These are phyloP conservation scores for Mycena amicta DNA, from an alignment of 768 basidiomycete genomes.

Conservation along the genomic window DNA sequence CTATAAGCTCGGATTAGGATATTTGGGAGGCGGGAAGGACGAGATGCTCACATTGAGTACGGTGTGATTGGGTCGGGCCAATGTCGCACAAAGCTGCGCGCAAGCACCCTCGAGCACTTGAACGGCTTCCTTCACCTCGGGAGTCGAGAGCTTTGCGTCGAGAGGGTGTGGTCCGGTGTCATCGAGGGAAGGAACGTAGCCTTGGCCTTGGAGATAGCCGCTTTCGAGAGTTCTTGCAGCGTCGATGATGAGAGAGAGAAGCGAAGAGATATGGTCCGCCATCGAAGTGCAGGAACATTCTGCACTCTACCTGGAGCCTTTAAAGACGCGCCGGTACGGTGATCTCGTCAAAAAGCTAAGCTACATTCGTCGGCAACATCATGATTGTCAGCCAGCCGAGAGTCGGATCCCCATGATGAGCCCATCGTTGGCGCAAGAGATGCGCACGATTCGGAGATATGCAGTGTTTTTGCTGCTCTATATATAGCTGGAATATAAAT, in stretches of 20 bases:
- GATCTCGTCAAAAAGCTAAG: no score
- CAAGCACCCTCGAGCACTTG: conserved; percentile 32
- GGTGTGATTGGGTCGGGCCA: conserved; percentile 28
- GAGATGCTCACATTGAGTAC: conserved; percentile 27
- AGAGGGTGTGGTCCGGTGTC: conserved; percentile 26
- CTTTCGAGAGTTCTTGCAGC: conserved; percentile 20
- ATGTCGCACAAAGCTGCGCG: conserved; percentile 28
- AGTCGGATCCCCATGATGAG: no score
- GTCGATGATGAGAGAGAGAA: conserved; percentile 20
- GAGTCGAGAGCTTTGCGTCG: conserved; percentile 19
- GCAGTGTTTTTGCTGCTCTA: no score
- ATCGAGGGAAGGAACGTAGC: conserved; percentile 25
- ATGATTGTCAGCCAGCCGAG: no score
- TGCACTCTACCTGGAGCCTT: not conserved
- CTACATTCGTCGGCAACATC: no score
- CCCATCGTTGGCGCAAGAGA: no score
- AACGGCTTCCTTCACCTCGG: conserved; percentile 26
- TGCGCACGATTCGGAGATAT: no score
- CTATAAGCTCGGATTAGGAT: conserved; percentile 1
- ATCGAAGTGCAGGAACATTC: not conserved
- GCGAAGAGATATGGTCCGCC: conserved; percentile 15
- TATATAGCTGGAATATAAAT: conserved; percentile 11
- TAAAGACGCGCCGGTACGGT: no score
- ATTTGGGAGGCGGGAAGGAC: not conserved
- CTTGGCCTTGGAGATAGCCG: conserved; percentile 18